Base-by-base conservation (phyloP, 495 filamentous ascomycete genomes). In the Penicillium steckii region DNA sequence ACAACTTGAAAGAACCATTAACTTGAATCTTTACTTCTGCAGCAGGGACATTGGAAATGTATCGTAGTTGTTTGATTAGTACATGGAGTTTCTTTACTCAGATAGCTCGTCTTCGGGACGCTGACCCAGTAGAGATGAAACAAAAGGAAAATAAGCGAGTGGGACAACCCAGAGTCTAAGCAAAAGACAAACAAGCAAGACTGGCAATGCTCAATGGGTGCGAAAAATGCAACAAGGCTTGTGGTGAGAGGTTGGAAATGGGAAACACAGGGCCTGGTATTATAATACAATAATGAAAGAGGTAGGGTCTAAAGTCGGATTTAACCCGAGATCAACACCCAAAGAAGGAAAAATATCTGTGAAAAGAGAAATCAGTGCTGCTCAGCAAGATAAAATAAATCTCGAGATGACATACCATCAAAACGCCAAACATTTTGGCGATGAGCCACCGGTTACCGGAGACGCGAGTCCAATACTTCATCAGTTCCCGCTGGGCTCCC, bases 351-450 rank as follows among this genome's bases (percentile, higher is more conserved):
- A 65, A 83, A 79, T 61, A 77, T 76, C 72, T 78, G 37, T 18
- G 33, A n/a, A 13, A 37, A 33, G 30, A 33, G 18, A 37, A 19
- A 8, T 17, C 4, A 27, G 6, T 13, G 15, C 15, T n/a, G n/a
- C n/a, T n/a, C n/a, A n/a, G n/a, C n/a, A n/a, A n/a, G n/a, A n/a
- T n/a, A n/a, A n/a, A n/a, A n/a, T n/a, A n/a, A n/a, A n/a, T n/a
- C n/a, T n/a, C n/a, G n/a, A n/a, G n/a, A n/a, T n/a, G n/a, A 70
- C 74, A 57, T 61, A 88, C 81, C 84, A 88, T 87, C 60, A 88
- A 64, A 61, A 88, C 88, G 48, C 94, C 94, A 81, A 98, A 96
- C 95, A 98, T 98, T 81, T 97, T 97, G 13, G 92, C 95, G 46
- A 98, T 84, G 42, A 98, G 73, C 94, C 95, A 97, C 61, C 94